These are phyloP conservation scores for Lepiota brunneoincarnata DNA, from an alignment of 768 basidiomycete species.

Conservation along the genomic window DNA sequence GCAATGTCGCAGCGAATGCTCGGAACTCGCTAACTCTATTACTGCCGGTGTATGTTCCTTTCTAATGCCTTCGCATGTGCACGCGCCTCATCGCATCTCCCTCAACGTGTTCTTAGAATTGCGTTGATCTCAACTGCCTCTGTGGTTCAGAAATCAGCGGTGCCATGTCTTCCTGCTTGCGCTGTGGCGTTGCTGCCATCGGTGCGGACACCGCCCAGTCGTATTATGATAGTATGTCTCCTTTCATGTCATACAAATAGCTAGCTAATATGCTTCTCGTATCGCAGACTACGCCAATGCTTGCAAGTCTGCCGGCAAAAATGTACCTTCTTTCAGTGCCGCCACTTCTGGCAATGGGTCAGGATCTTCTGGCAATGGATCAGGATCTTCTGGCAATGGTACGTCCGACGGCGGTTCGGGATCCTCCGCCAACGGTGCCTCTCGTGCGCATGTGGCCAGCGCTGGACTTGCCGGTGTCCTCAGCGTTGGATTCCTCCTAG, in stretches of 20 bases:
- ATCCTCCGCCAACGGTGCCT: neutral
- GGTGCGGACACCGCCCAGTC: neutral
- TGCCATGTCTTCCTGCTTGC: neutral
- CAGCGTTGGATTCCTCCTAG: too few relatives aligned
- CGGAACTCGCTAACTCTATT: neutral
- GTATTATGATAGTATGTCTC: neutral
- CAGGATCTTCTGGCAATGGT: neutral
- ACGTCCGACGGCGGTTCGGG: neutral
- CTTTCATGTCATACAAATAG: neutral
- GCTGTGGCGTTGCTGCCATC: neutral
- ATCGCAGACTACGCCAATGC: neutral
- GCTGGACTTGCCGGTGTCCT: too few relatives aligned
- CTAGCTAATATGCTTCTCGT: neutral
- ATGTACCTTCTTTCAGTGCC: neutral
- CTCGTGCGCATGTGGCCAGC: too few relatives aligned
- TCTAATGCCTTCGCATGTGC: neutral
- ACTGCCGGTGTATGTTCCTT: neutral
- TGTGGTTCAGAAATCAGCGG: neutral
- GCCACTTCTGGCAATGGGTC: neutral
- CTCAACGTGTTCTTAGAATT: neutral
- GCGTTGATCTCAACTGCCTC: neutral
- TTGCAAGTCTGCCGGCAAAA: conserved; percentile 3
- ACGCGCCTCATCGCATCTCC: neutral
- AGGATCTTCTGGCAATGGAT: neutral
- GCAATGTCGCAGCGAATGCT: conserved; percentile 4